Conservation (phyloP, 371 early-diverging fungal species). For the Mortierella sp. region DNA sequence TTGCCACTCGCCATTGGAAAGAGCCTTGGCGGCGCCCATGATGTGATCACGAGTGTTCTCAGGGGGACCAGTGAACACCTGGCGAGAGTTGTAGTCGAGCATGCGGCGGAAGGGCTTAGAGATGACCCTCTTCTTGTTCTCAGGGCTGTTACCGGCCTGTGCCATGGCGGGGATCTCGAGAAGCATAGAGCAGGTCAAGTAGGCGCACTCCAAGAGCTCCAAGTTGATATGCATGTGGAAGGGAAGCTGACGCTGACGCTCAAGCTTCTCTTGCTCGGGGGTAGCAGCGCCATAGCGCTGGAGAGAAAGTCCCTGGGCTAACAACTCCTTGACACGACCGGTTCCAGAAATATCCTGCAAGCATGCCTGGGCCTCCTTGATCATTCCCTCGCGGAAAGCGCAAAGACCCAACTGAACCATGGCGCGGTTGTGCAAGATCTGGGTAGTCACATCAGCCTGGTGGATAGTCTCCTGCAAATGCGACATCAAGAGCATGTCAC, state of each 20-base stretch:
- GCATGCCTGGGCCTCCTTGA: constrained; percentile 89
- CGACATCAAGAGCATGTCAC: constrained; percentile 98
- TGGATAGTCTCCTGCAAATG: constrained; percentile 96
- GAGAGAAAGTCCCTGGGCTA: constrained; percentile 93
- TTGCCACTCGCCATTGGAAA: constrained; percentile 96
- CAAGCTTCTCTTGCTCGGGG: constrained; percentile 92
- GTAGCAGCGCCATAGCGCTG: constrained; percentile 81
- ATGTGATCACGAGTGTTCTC: constrained; percentile 99
- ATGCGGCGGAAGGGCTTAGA: constrained; percentile 95
- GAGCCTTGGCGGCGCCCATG: constrained; percentile 95
- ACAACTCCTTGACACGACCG: constrained; percentile 92
- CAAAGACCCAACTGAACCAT: constrained; percentile 97
- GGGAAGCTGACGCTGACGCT: constrained; percentile 95
- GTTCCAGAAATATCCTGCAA: constrained; percentile 92
- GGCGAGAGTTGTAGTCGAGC: constrained; percentile 95
- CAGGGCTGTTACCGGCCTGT: constrained; percentile 82
- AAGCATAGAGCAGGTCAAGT: constrained; percentile 95
- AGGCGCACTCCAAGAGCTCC: constrained; percentile 97
- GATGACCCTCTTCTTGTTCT: constrained; percentile 85
- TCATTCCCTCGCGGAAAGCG: constrained; percentile 96
- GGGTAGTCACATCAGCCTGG: constrained; percentile 93
- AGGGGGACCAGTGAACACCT: constrained; percentile 96
- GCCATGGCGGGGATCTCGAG: constrained; percentile 98
- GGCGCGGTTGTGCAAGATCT: constrained; percentile 96
- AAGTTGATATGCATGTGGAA: constrained; percentile 99